Base-by-base conservation (phyloP, 169 alveolate genomes). In the Eimeria tenella region DNA sequence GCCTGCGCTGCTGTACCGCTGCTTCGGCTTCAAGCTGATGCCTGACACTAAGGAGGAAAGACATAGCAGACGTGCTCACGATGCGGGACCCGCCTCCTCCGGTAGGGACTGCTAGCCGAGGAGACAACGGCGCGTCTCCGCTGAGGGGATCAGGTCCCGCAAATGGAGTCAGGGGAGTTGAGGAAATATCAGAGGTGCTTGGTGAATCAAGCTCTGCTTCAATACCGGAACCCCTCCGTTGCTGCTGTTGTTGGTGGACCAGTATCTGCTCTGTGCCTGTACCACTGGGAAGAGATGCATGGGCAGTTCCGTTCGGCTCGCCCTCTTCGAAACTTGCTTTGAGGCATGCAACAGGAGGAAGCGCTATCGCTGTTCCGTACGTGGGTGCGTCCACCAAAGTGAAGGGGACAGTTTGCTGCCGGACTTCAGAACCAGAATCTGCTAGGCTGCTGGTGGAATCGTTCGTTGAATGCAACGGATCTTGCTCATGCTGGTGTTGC, bases 91-190 rank as follows among this genome's bases (percentile, higher is more conserved):
- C 63, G 19, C 88, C 94, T 19, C 60, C 75, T 17, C 70, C 90
- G 8, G 90, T 19, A 42, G 71, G 70, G 62, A 74, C 58, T 23
- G 60, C 82, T 58, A 90, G 83, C 23, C 94, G 86, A 56, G 94
- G 94, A 42, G 94, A 90, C 23, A 90, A 60, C 23, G 94, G 94
- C 8, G 77, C 90, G 50, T 90, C 94, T 73, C 94, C 94, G 52
- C 86, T 90, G 7, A 90, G 73, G 31, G 94, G 94, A 4, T 90
- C 94, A 11, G 86, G 90, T 21, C 90, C 94, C 17, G 90, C 90
- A 60, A 90, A 90, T n/a, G 94, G 94, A 25, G 94, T 71, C 56
- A 75, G 68, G n/a, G 94, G 89, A 7, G 83, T 21, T 53, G 94
- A 90, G 53, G 89, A 75, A 1, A 68, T 49, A 25, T 60, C 91